A percentile compares a stretch with the other conserved stretches of the same genome.
These are phyloP conservation scores for Ilex aquifolium DNA, from an alignment of 257 asterid genomes.

Conservation along the genomic window DNA sequence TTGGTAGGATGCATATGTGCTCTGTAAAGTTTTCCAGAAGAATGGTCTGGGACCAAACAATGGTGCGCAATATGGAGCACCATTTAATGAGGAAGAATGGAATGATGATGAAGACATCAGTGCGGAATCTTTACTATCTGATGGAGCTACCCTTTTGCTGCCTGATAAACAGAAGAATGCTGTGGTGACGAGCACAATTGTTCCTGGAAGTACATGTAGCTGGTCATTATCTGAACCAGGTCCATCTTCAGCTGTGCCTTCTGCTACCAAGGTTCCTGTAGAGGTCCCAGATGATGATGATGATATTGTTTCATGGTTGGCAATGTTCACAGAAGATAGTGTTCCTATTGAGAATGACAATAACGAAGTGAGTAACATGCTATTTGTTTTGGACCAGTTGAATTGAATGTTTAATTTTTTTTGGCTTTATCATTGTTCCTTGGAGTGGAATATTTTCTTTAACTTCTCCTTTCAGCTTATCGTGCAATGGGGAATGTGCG, in stretches of 20 bases:
- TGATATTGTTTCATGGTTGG: constrained; percentile 6
- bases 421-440: too few relatives aligned
- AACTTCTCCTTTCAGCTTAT: too few relatives aligned
- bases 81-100: constrained; percentile 86
- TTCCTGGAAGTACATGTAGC: constrained; percentile 17
- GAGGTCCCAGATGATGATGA: constrained; percentile 1
- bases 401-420: too few relatives aligned
- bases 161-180: constrained; percentile 25
- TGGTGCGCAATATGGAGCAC: constrained; percentile 96
- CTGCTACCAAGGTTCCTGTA: constrained; percentile 16
- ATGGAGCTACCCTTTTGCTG: constrained; percentile 14
- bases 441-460: too few relatives aligned
- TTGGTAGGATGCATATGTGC: constrained; percentile 64
- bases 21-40: constrained; percentile 77
- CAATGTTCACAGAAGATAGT: neutral
- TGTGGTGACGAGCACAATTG: constrained; percentile 10
- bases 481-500: too few relatives aligned
- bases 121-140: constrained; percentile 18
- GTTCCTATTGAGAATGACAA: too few relatives aligned
- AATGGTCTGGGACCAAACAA: constrained; percentile 76
- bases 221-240: constrained; percentile 20
- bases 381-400: too few relatives aligned
- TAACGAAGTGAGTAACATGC: too few relatives aligned
- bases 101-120: constrained; percentile 30
- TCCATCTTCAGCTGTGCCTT: constrained; percentile 24